A percentile compares a stretch with the other conserved stretches of the same genome.
phyloP scores from a whole-genome alignment of 129 eudicot genomes.

The Chrysanthemum lavandulifolium region DNA sequence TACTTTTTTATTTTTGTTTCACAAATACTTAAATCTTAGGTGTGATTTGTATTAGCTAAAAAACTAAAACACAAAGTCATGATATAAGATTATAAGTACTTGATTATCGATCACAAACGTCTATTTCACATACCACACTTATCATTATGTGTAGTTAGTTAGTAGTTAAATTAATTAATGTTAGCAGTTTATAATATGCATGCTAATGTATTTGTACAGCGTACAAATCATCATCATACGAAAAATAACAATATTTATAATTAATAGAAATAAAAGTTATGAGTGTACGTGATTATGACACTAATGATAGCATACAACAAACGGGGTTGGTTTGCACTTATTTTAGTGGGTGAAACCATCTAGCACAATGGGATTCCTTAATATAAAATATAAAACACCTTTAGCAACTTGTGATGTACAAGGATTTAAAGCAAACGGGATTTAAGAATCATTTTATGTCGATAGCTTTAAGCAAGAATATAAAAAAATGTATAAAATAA shows the following conservation, averaged over 20 bases:
- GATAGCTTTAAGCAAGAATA: conserved; percentile 35
- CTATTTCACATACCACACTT: too few species aligned
- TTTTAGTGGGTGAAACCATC: conserved; percentile 35
- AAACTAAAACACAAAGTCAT: too few species aligned
- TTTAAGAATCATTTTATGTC: conserved; percentile 38
- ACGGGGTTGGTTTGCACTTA: conserved; percentile 28
- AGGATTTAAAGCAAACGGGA: conserved; percentile 30
- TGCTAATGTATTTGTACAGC: too few species aligned
- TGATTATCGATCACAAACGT: too few species aligned
- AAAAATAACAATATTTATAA: neutral
- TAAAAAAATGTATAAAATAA: neutral
- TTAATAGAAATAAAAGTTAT: neutral
- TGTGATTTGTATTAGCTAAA: too few species aligned
- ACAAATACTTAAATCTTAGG: too few species aligned
- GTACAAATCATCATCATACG: too few species aligned
- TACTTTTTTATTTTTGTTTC: too few species aligned
- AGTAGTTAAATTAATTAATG: too few species aligned
- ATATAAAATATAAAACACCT: conserved; percentile 16
- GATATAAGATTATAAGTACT: too few species aligned
- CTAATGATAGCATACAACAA: conserved; percentile 21
- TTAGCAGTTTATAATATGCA: too few species aligned
- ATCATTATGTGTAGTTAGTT: too few species aligned
- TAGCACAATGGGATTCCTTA: conserved; percentile 35
- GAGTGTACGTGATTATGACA: conserved; percentile 16
- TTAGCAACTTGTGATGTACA: conserved; percentile 34